Base-by-base conservation (phyloP, 148 eudicot genomes). In the Bassia scoparia region DNA sequence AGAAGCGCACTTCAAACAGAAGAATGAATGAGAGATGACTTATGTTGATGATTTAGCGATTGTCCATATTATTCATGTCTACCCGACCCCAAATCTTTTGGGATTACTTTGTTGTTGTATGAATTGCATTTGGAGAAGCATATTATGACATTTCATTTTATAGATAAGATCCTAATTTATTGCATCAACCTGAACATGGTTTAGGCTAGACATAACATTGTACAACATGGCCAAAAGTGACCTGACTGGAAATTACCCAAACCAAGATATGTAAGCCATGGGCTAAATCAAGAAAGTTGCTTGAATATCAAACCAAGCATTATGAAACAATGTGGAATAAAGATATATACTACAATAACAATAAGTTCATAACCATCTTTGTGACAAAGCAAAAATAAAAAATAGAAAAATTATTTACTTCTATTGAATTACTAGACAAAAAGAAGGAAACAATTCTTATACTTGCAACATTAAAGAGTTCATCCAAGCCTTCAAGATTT, bases 401-500 rank as follows among this genome's bases (percentile, higher is more conserved):
- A 26, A 33, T 62, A 26, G 2, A 21, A 21, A 66, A 6, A 64
- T 41, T 33, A 6, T 7, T 21, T 16, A 31, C 0, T 55, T 31
- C n/a, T n/a, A n/a, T 16, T 11, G 53, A 21, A 58, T 72, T 59
- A 50, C 73, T 38, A 33, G 43, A 73, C 1, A 49, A 20, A 38
- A 46, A 30, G 48, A 33, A 11, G n/a, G n/a, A 27, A 27, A 18
- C 46, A 23, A 33, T 70, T 41, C 55, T 74, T 44, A n/a, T n/a
- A n/a, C n/a, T 96, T 95, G 96, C 96, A 82, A 95, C 93, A 80
- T 85, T 89, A 82, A 91, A 95, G 62, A 95, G 97, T 79, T 91
- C 97, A 68, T 82, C 89, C 83, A 95, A 70, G 59, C 97, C 90
- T 81, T 87, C 89, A 30, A 95, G 74, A 80, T 95, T 91, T 52